Conservation (phyloP, 331 rosid species). For the Telfairia occidentalis region DNA sequence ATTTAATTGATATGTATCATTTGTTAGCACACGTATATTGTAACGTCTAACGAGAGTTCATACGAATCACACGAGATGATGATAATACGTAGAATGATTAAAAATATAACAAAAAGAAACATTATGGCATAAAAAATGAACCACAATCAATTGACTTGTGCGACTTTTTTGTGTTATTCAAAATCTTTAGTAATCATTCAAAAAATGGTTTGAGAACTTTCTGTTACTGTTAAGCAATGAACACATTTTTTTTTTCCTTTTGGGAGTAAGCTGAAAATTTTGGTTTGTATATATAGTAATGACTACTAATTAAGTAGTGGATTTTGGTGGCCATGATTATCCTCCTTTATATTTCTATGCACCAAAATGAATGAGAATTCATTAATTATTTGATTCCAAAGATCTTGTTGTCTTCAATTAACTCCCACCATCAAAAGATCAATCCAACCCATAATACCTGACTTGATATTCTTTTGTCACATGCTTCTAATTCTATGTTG, state of each 20-base stretch:
- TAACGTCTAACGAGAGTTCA: background rate
- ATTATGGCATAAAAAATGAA: background rate
- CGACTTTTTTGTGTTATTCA: background rate
- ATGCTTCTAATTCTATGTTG: slow-evolving; percentile 10
- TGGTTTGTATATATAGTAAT: background rate
- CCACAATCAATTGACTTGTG: background rate
- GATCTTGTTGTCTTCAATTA: slow-evolving; percentile 9
- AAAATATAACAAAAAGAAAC: background rate
- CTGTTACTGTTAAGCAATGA: background rate
- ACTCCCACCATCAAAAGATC: background rate
- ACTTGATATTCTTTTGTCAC: slow-evolving; percentile 4
- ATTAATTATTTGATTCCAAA: slow-evolving; percentile 8
- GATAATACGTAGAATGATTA: slow-evolving; percentile 5
- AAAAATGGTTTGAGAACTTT: slow-evolving; percentile 3
- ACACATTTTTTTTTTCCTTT: background rate
- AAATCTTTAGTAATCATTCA: background rate
- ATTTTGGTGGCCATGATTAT: slow-evolving; percentile 3
- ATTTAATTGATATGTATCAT: background rate
- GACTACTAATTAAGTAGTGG: background rate
- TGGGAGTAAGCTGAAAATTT: background rate
- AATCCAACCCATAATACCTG: background rate
- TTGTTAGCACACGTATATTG: background rate
- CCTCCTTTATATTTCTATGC: background rate
- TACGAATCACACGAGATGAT: background rate
- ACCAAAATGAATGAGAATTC: slow-evolving; percentile 1